Evolutionary conservation across 2,329 filamentous ascomycete species (phyloP).

Genomic region (Colletotrichum echinochloae): DNA sequence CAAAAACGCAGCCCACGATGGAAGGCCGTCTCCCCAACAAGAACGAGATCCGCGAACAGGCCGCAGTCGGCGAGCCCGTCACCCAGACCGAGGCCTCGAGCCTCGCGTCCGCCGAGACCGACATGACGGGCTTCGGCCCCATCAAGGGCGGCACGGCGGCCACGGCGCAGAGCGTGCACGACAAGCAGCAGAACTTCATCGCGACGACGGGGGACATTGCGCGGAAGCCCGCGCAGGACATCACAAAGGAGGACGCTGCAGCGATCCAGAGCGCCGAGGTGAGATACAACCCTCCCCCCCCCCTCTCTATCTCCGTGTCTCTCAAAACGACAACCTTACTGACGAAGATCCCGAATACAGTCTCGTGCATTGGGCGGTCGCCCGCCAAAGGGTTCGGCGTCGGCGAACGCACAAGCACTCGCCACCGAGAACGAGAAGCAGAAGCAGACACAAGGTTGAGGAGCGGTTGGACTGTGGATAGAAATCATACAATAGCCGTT

Average conservation of each 20-base stretch:
- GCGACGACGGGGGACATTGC: constrained; percentile 47
- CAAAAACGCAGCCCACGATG: background rate
- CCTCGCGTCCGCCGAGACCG: constrained; percentile 45
- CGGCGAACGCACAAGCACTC: constrained; percentile 46
- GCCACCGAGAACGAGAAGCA: constrained; percentile 45
- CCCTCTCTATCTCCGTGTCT: background rate
- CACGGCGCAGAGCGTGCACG: constrained; percentile 50
- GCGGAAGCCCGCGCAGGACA: constrained; percentile 45
- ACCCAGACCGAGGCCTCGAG: constrained; percentile 42
- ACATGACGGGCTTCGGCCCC: constrained; percentile 47
- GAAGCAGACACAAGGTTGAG: background rate
- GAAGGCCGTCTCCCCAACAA: constrained; percentile 2
- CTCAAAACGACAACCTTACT: background rate
- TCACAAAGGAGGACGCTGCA: constrained; percentile 49
- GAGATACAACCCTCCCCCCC: background rate
- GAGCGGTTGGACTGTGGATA: background rate
- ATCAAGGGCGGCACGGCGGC: constrained; percentile 50
- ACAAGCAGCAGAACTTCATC: constrained; percentile 50
- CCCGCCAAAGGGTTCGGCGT: constrained; percentile 45
- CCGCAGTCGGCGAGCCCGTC: constrained; percentile 13
- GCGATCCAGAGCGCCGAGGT: constrained; percentile 47
- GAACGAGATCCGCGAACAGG: constrained; percentile 15
- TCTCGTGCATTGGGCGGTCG: constrained; percentile 42
- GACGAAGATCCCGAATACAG: constrained; percentile 2
- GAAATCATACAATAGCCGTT: background rate